Base-by-base conservation (phyloP, 192 early-diverging fungal genomes). In the Mortierella hygrophila region DNA sequence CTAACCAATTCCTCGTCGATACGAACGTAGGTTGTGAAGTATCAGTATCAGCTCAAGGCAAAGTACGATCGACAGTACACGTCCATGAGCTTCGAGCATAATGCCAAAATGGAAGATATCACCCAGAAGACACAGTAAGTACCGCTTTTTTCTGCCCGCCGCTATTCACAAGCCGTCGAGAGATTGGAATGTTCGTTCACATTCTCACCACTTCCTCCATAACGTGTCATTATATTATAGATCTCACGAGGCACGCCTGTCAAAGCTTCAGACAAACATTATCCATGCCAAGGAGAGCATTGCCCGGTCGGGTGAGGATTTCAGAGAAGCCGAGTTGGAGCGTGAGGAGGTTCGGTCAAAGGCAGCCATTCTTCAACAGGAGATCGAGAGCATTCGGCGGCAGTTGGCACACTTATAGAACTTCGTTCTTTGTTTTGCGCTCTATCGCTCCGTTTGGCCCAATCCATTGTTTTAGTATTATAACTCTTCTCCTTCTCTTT, bases 321-420 rank as follows among this genome's bases (percentile, higher is more conserved):
- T 84, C 40, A 23, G 75, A 41, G 68, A 55, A 21, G 73, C 73
- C 3, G 73, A 75, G 29, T 18, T 3, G 35, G 77, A 79, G 54
- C 49, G 72, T 6, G 2, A n/a, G 72, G 42, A 76, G 29, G 54
- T 76, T 11, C 74, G 26, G 37, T 23, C 68, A 32, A n/a, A 44
- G 60, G n/a, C 40, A 29, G n/a, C 35, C 5, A 55, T 37, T 26
- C 15, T 76, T n/a, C 13, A 55, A 1, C 65, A 63, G 20, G 80
- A 72, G 55, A 82, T 81, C 38, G 73, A 75, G 20, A 38, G 75
- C 52, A 26, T 81, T 6, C 41, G 65, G 60, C 37, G 55, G 47
- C 72, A 75, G 55, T 41, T 81, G 35, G 79, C 35, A 35, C 42
- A 23, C 26, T 21, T 32, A 54, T 75, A 75, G 21, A 18, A 18